Evolutionary conservation across 1,139 yeast genomes (phyloP).

Genomic region (Pichia norvegensis): DNA sequence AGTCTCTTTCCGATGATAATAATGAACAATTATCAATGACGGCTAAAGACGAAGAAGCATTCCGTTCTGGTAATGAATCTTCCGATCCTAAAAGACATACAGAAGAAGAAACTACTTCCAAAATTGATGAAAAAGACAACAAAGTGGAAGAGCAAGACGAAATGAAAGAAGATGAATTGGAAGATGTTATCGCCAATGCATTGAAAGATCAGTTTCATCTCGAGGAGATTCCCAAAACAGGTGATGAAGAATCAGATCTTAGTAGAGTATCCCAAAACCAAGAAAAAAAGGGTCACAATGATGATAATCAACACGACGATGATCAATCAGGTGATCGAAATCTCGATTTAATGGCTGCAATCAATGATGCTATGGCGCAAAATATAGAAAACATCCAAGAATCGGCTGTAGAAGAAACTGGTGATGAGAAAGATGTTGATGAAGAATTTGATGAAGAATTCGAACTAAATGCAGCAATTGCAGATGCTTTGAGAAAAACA

Average conservation of each 20-base stretch:
- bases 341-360: slow-evolving; percentile 11
- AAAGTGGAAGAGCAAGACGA: neutral
- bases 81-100: neutral
- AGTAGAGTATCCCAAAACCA: slow-evolving; percentile 5
- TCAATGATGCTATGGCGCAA: slow-evolving; percentile 12
- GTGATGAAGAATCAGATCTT: neutral
- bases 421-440: neutral
- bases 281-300: neutral
- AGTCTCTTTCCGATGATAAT: neutral
- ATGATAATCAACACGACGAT: neutral
- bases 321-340: slow-evolving; percentile 12
- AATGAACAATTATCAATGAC: too few species aligned
- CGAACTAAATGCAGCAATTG: slow-evolving; percentile 17
- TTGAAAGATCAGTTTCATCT: slow-evolving; percentile 10
- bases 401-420: neutral
- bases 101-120: neutral
- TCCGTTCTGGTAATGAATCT: too few species aligned
- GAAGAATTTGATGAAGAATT: slow-evolving; percentile 11
- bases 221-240: slow-evolving; percentile 2
- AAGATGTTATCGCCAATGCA: slow-evolving; percentile 18
- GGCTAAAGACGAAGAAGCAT: neutral
- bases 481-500: slow-evolving; percentile 14
- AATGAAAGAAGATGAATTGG: slow-evolving; percentile 10
- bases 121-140: neutral
- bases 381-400: slow-evolving; percentile 4